phyloP scores from a whole-genome alignment of 2,329 filamentous ascomycete genomes.

The Grosmannia clavigera region DNA sequence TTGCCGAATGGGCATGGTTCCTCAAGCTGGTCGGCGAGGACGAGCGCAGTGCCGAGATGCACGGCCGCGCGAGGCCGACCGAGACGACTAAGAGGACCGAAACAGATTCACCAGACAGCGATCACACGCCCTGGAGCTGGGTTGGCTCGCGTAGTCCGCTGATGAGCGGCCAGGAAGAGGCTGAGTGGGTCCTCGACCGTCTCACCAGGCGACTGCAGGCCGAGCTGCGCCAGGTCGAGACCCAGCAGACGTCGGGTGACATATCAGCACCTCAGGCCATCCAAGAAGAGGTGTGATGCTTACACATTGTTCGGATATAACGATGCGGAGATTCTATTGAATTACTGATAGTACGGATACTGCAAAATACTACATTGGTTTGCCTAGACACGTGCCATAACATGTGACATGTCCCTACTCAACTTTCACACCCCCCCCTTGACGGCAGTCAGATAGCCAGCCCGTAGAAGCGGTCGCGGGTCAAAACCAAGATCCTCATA shows the following conservation, averaged over 20 bases:
- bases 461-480: constrained; percentile 23
- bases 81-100: neutral
- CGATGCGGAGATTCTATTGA: too few species aligned
- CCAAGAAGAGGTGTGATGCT: neutral
- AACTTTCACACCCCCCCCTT: neutral
- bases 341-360: too few species aligned
- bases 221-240: constrained; percentile 25
- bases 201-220: constrained; percentile 43
- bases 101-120: neutral
- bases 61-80: constrained; percentile 25
- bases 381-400: too few species aligned
- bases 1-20: constrained; percentile 80
- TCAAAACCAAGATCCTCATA: constrained; percentile 31
- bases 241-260: too few species aligned
- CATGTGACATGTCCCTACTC: too few species aligned
- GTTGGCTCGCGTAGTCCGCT: constrained; percentile 56
- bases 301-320: too few species aligned
- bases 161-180: constrained; percentile 55
- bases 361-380: too few species aligned
- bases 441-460: constrained; percentile 23
- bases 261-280: neutral
- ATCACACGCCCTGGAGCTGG: constrained; percentile 50
- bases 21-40: constrained; percentile 63
- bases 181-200: constrained; percentile 60
- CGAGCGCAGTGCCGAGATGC: constrained; percentile 36